Base-by-base conservation (phyloP, 441 rosid genomes). In the Aleurites moluccanus region DNA sequence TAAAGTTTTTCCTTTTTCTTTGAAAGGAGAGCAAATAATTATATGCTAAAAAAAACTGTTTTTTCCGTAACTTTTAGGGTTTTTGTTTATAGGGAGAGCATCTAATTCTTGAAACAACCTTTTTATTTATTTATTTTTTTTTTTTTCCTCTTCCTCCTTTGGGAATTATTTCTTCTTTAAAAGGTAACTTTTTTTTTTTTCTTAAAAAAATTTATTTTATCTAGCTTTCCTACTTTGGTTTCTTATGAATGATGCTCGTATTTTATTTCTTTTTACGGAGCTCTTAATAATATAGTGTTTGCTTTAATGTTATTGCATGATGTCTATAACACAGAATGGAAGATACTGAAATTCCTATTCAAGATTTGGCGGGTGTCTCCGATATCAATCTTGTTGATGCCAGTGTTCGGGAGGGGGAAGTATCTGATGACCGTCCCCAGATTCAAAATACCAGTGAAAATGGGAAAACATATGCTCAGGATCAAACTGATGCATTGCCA, bases 261-360 rank as follows among this genome's bases (percentile, higher is more conserved):
- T 42, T 72, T 79, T 50, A 20, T 50, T 73, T 0, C 30, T 23
- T 18, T 44, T 10, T n/a, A 13, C 55, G 30, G 49, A 56, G 40
- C 1, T 14, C 20, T 45, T 67, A 25, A 45, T 67, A 14, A 45
- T 49, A 40, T 63, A 18, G 20, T 63, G 11, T 23, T 16, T 50
- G 21, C 5, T 38, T 64, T 64, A 50, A 27, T 25, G 27, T 75
- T 49, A 47, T 45, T 67, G 28, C 61, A 44, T 59, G 49, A 7
- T 28, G 11, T 2, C 50, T 59, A 20, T 13, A n/a, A 4, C 18
- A 33, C 64, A 78, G 62, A 75, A 92, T 90, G 97, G 89, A 74
- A 78, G 91, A 85, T 62, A 72, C 84, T 1, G 90, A 87, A 76
- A 89, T 86, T 91, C 69, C 77, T 56, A 86, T 76, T 56, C 84